Evolutionary conservation across 768 basidiomycete genomes (phyloP).

Genomic region (Psilocybe sp.): DNA sequence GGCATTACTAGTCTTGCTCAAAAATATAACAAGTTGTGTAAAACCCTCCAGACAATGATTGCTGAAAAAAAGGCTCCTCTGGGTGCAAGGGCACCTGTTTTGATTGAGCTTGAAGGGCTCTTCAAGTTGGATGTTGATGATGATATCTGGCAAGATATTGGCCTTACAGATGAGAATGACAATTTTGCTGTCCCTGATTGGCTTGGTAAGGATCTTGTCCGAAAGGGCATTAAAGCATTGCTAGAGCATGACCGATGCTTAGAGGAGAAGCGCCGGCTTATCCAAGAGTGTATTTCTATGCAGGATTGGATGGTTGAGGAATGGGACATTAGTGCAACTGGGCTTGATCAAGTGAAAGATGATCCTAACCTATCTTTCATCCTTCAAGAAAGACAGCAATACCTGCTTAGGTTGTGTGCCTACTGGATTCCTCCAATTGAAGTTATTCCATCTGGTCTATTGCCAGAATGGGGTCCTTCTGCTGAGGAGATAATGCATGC

Average conservation of each 20-base stretch:
- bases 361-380: too few species aligned
- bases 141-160: slow-evolving; percentile 7
- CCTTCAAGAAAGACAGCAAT: too few species aligned
- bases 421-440: too few species aligned
- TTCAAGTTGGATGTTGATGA: slow-evolving; percentile 3
- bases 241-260: not conserved
- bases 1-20: slow-evolving; percentile 13
- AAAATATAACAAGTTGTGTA: slow-evolving; percentile 26
- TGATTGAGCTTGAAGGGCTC: not conserved
- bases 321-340: too few species aligned
- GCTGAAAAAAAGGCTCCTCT: slow-evolving; percentile 15
- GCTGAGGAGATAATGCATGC: too few species aligned
- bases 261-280: too few species aligned
- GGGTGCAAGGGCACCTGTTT: slow-evolving; percentile 16
- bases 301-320: too few species aligned
- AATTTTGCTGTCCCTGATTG: not conserved
- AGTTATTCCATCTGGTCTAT: too few species aligned
- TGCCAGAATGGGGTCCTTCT: too few species aligned
- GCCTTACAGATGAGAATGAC: not conserved
- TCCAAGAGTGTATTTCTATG: too few species aligned
- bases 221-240: slow-evolving; percentile 4
- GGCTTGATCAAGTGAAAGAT: too few species aligned
- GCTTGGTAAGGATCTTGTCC: not conserved
- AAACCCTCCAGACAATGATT: slow-evolving; percentile 16
- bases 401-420: too few species aligned